Conservation (phyloP, 2,329 filamentous ascomycete species). For the Huntiella omanensis region DNA sequence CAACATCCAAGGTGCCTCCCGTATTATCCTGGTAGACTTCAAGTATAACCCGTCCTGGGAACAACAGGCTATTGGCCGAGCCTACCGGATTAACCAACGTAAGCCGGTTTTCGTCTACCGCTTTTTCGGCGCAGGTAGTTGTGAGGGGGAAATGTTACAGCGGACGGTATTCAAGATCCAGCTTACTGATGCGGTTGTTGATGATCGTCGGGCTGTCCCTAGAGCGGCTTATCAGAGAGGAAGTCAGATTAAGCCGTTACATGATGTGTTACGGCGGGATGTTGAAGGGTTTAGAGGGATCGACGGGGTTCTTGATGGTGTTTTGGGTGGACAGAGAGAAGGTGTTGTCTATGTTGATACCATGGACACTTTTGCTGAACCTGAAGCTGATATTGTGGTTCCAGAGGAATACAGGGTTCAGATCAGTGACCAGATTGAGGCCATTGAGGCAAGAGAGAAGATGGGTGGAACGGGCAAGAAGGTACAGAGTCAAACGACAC, state of each 20-base stretch:
- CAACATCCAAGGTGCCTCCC: conserved; percentile 68
- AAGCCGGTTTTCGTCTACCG: conserved; percentile 75
- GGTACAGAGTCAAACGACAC: too few relatives aligned
- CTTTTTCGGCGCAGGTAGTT: conserved; percentile 59
- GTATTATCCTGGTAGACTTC: conserved; percentile 74
- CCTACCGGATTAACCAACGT: conserved; percentile 67
- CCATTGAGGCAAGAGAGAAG: conserved; percentile 3
- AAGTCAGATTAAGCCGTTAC: conserved; percentile 2
- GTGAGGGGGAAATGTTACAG: conserved; percentile 56
- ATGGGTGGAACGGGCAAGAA: neutral
- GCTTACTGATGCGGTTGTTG: conserved; percentile 60
- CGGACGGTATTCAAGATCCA: conserved; percentile 67
- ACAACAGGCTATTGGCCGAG: conserved; percentile 70
- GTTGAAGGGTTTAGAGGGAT: too few relatives aligned
- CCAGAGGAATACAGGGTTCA: conserved; percentile 3
- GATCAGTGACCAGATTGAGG: neutral
- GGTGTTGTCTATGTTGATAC: conserved; percentile 9
- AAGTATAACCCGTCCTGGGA: conserved; percentile 65
- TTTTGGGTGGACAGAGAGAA: neutral
- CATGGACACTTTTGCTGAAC: conserved; percentile 9
- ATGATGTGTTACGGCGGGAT: too few relatives aligned
- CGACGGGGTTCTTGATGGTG: too few relatives aligned
- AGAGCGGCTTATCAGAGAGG: conserved; percentile 34
- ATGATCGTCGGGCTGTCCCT: conserved; percentile 60
- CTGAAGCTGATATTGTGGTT: conserved; percentile 6